Evolutionary conservation across 306 rosid genomes (phyloP).

Genomic region (Vicia faba): DNA sequence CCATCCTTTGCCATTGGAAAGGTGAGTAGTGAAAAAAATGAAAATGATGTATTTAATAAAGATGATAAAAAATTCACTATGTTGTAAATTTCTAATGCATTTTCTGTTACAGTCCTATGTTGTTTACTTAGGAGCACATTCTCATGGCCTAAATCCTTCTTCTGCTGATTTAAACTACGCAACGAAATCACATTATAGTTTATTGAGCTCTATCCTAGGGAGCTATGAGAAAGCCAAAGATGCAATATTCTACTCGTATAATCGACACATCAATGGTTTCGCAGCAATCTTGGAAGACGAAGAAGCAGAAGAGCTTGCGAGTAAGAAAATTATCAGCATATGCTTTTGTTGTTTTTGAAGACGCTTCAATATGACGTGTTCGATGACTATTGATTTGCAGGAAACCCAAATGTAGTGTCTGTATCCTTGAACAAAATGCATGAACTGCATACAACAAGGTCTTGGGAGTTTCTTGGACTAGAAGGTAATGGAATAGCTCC

Average conservation of each 20-base stretch:
- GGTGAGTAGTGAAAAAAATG: neutral
- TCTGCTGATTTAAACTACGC: conserved; percentile 37
- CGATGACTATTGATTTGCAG: conserved; percentile 34
- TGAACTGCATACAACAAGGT: conserved; percentile 57
- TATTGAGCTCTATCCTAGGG: conserved; percentile 49
- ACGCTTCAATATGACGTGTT: neutral
- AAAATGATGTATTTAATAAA: neutral
- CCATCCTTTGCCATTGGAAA: conserved; percentile 23
- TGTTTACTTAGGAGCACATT: conserved; percentile 55
- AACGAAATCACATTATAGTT: conserved; percentile 43
- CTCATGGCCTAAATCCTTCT: conserved; percentile 40
- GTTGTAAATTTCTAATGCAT: neutral
- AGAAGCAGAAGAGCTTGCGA: conserved; percentile 46
- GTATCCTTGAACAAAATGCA: conserved; percentile 54
- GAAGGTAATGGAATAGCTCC: conserved; percentile 42
- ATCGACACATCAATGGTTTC: conserved; percentile 31
- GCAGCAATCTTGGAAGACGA: conserved; percentile 38
- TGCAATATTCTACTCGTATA: conserved; percentile 55
- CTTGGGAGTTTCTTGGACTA: conserved; percentile 69
- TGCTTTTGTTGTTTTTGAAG: neutral
- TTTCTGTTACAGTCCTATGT: conserved; percentile 52
- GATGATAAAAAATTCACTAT: neutral
- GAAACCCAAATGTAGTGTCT: conserved; percentile 58
- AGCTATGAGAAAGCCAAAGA: conserved; percentile 54
- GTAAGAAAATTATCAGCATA: conserved; percentile 34